Conservation (phyloP, 2,329 filamentous ascomycete species). For the Aspergillus ustus region DNA sequence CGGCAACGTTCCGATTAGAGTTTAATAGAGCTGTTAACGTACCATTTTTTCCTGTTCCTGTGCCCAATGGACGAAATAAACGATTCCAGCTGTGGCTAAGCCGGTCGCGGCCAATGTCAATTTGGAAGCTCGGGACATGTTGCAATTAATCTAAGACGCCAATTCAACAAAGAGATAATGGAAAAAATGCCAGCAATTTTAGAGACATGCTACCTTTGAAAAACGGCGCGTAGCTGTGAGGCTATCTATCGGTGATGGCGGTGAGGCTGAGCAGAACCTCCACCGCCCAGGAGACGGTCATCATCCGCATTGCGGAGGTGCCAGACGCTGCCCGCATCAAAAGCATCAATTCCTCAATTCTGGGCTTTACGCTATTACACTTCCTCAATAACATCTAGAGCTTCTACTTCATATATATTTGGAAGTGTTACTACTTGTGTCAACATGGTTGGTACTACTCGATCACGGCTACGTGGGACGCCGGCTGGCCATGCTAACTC, state of each 20-base stretch:
- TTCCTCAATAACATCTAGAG: conserved; percentile 14
- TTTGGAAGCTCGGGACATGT: conserved; percentile 92
- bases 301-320: conserved; percentile 36
- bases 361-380: conserved; percentile 22
- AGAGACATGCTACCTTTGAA: background rate
- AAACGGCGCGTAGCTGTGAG: conserved; percentile 16
- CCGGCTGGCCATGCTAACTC: conserved; percentile 13
- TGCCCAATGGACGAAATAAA: conserved; percentile 86
- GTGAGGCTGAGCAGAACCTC: conserved; percentile 38
- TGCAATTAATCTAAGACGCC: background rate
- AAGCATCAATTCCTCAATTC: conserved; percentile 35
- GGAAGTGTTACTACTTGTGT: conserved; percentile 17
- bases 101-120: conserved; percentile 80
- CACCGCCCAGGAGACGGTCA: conserved; percentile 37
- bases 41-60: conserved; percentile 85
- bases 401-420: conserved; percentile 6
- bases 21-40: conserved; percentile 41
- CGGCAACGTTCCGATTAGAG: background rate
- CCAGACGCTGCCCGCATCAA: conserved; percentile 24
- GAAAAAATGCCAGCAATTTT: background rate
- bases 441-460: conserved; percentile 36
- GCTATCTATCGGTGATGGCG: conserved; percentile 33
- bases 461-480: conserved; percentile 5
- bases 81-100: conserved; percentile 73
- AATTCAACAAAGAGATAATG: background rate